A percentile compares a stretch with the other conserved stretches of the same genome.
Conservation (phyloP, 805 yeast species). For the Kuraishia piskuri region DNA sequence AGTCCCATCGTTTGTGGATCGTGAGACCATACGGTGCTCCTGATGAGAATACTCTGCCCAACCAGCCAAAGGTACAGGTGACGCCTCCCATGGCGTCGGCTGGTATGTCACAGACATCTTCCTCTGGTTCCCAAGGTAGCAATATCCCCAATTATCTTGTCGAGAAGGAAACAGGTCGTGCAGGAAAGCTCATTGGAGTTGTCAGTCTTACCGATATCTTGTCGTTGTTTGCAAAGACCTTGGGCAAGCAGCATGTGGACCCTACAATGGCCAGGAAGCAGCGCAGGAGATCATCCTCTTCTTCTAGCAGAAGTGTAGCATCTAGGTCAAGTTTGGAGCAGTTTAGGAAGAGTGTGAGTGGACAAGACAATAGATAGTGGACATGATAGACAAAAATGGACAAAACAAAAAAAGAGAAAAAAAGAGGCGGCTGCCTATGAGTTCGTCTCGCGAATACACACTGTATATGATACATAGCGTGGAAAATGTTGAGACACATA, state of each 20-base stretch:
- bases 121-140: constrained; percentile 9
- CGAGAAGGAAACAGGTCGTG: constrained; percentile 35
- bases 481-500: no score
- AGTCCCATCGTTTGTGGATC: constrained; percentile 84
- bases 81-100: constrained; percentile 3
- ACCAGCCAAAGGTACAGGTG: background rate
- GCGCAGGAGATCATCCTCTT: constrained; percentile 56
- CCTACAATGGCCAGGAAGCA: constrained; percentile 86
- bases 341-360: constrained; percentile 33
- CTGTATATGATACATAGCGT: no score
- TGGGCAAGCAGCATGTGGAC: constrained; percentile 63
- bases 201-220: constrained; percentile 86
- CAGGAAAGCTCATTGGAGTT: constrained; percentile 86
- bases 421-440: no score
- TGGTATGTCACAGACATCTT: constrained; percentile 8
- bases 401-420: no score
- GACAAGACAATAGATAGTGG: constrained; percentile 3
- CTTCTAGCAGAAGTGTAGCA: constrained; percentile 25
- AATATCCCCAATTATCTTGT: constrained; percentile 4
- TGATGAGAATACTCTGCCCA: background rate
- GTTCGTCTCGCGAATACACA: no score
- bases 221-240: constrained; percentile 66
- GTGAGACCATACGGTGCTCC: constrained; percentile 41
- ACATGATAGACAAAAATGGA: no score
- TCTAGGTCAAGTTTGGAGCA: constrained; percentile 29